Evolutionary conservation across 306 rosid species (phyloP), one percentile per base, ranked within the genome.

Genomic region (Quercus variabilis): DNA sequence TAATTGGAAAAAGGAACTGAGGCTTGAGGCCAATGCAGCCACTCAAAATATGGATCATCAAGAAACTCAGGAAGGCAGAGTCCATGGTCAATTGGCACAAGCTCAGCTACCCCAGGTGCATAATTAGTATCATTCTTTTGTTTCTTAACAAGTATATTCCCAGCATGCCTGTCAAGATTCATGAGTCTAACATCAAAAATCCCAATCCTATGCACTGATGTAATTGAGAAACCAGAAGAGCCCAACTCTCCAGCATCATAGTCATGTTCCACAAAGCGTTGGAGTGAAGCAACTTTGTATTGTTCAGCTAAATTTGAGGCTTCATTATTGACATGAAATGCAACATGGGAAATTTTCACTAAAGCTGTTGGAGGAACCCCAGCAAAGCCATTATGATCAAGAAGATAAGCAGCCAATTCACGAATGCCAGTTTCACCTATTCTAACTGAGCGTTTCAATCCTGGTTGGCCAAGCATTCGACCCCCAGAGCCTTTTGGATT

Each of bases 21-120:
- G 55, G 99, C 97, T 78, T 94, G 99, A 73, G 97, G 95, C 99
- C 97, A 94, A 72, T 94, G 99, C 79, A 94, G 82, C 99, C 99
- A 92, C 80, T 94, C 99, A 31, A 92, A 94, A 79, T 94, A 94
- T 15, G 97, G 99, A 80, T 92, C 99, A 72, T 92, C 99, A 4
- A 94, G 82, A 95, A 97, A 92, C 83, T 94, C 99, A 10, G 97
- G 99, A 17, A 94, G 90, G 83, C 97, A 94, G 74, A 94, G 90
- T 15, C 99, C 99, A 67, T 94, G 99, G 79, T 94, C 99, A 46
- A 94, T 92, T 0, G 99, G 99, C 74, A 92, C 94, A 75, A 94
- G 97, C 58, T 92, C 93, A 20, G 86, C 79, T 55, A 18, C 83
- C 33, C 87, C 90, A 55, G 63, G 73, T 35, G 65, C 79, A 76